Evolutionary conservation across 805 yeast genomes (phyloP).

Genomic region (Kodamaea hsintzibuensis): DNA sequence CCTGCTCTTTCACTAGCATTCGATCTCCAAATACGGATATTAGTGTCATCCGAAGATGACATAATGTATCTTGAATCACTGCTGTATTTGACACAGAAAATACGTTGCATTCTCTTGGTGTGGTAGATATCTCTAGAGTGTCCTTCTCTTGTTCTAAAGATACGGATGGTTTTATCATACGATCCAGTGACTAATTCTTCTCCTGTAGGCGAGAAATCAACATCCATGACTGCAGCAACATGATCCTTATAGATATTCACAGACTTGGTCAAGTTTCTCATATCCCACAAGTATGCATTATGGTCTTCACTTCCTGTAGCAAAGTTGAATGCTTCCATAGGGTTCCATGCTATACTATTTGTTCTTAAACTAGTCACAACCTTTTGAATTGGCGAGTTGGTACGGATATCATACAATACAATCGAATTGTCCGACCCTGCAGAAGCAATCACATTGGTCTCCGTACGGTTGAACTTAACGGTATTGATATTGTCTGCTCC

Average conservation of each 20-base stretch:
- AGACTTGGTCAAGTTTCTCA: constrained; percentile 85
- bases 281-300: constrained; percentile 91
- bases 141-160: constrained; percentile 74
- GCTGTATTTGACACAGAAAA: constrained; percentile 78
- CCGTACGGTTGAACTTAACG: constrained; percentile 87
- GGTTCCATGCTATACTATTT: constrained; percentile 92
- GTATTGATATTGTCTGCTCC: constrained; percentile 89
- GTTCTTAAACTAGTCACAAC: constrained; percentile 79
- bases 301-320: constrained; percentile 94
- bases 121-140: constrained; percentile 95
- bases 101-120: constrained; percentile 96
- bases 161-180: constrained; percentile 88
- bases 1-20: constrained; percentile 81
- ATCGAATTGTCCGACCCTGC: constrained; percentile 85
- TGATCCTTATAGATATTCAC: constrained; percentile 90
- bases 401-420: constrained; percentile 86
- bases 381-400: constrained; percentile 90
- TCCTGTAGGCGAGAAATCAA: constrained; percentile 96
- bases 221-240: constrained; percentile 91
- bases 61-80: constrained; percentile 87
- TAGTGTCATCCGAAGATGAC: constrained; percentile 95
- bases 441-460: constrained; percentile 84
- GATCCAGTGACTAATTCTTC: constrained; percentile 94
- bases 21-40: constrained; percentile 90
- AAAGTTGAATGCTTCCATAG: constrained; percentile 94